Evolutionary conservation across 257 asterid genomes (phyloP).

Genomic region (Gynochthodes officinalis): DNA sequence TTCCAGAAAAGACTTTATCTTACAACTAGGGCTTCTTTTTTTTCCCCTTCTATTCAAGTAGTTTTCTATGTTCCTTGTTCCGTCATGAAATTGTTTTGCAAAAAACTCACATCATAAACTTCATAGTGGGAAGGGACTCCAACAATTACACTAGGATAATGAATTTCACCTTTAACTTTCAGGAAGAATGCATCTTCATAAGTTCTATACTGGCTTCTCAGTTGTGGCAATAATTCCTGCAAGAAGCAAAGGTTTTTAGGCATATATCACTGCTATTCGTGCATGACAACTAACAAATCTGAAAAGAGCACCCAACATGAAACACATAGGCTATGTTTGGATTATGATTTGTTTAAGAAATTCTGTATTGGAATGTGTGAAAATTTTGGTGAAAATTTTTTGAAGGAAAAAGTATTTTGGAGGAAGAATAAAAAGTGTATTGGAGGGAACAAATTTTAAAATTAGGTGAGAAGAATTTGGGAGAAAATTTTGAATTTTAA

Average conservation of each 20-base stretch:
- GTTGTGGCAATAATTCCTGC: slow-evolving; percentile 73
- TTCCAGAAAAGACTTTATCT: no score
- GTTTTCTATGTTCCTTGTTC: no score
- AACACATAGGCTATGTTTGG: background rate
- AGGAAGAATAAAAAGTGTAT: no score
- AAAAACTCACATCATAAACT: background rate
- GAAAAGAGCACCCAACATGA: background rate
- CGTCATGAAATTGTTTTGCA: background rate
- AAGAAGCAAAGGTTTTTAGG: background rate
- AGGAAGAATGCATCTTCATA: slow-evolving; percentile 71
- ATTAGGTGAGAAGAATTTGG: no score
- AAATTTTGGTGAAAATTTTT: no score
- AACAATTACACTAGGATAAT: background rate
- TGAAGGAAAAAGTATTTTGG: no score
- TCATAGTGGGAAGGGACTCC: background rate
- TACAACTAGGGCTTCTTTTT: no score
- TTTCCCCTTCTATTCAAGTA: no score
- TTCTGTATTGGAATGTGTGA: no score
- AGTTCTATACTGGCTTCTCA: slow-evolving; percentile 50
- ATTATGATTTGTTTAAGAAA: no score
- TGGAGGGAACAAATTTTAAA: no score
- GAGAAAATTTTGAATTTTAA: no score
- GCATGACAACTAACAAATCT: background rate
- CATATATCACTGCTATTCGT: background rate
- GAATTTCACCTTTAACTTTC: slow-evolving; percentile 56